Evolutionary conservation across 1,139 yeast species (phyloP), one percentile per base, ranked within the genome.

Genomic region (Blastobotrys persicus): DNA sequence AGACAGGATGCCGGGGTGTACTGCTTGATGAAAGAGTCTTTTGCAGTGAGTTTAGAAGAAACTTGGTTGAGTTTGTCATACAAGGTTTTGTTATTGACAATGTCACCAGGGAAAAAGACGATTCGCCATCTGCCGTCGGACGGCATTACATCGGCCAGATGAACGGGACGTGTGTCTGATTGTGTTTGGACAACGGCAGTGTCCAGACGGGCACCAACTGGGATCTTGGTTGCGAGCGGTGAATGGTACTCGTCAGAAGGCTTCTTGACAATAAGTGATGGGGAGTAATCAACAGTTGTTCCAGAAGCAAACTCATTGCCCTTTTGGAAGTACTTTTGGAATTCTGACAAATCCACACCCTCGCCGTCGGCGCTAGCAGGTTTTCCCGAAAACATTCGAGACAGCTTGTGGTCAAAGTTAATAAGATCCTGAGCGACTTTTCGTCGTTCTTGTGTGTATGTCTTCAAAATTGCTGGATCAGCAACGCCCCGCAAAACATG

Each of bases 271-370:
- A 59, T 34, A 14, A 47, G n/a, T 3, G 71, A 67, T 18, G 55
- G 55, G 16, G 48, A 42, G 50, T 68, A 68, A 53, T 68, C 69
- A 20, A 65, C 68, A 43, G 60, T 63, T 16, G 67, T 61, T 38
- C 72, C 72, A n/a, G 69, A 64, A 7, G 72, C 70, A 56, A 68
- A 68, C 44, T 59, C 63, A 40, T 58, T 59, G 26, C 71, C 71
- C 50, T 58, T 61, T 34, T 54, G 58, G 51, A 64, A 68, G 19
- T 61, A 64, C 9, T 55, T 47, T 18, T 64, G 65, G 54, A 68
- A 67, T 44, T 66, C 70, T 37, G 59, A 61, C 52, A 66, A 58
- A 45, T 63, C 63, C 34, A 68, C 65, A n/a, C 67, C 69, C 47
- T 60, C 59, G 18, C 67, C 63, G n/a, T n/a, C n/a, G n/a, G n/a